These are phyloP conservation scores for Fusarium goolgardi DNA, from an alignment of 2,329 filamentous ascomycete genomes.

Conservation along the genomic window DNA sequence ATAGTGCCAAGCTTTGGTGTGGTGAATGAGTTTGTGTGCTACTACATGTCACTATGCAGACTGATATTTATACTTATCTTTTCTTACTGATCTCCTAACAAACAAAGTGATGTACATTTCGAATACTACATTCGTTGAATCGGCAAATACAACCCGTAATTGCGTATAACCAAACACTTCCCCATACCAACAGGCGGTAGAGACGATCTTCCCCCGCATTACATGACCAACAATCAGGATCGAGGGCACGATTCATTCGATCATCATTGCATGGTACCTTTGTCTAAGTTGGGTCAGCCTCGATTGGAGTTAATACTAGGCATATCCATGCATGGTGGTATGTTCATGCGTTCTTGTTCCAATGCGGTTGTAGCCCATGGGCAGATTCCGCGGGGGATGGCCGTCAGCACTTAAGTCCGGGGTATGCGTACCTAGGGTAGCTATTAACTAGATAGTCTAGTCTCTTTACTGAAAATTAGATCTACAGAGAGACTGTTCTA, in stretches of 20 bases:
- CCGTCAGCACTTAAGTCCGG: neutral
- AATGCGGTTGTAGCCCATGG: neutral
- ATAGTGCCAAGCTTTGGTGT: neutral
- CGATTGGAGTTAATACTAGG: neutral
- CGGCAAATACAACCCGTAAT: neutral
- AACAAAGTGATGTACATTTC: neutral
- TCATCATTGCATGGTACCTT: neutral
- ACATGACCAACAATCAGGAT: neutral
- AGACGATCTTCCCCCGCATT: neutral
- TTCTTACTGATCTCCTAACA: rapidly evolving
- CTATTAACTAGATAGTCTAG: neutral
- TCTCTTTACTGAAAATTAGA: too few relatives aligned
- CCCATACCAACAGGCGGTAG: neutral
- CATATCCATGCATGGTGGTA: neutral
- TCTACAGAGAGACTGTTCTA: too few relatives aligned
- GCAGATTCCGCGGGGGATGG: neutral
- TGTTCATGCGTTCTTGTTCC: neutral
- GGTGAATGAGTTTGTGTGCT: neutral
- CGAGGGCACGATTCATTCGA: neutral
- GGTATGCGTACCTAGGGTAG: rapidly evolving
- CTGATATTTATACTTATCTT: neutral
- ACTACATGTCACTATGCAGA: neutral
- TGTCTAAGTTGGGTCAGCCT: neutral
- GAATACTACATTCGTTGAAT: neutral
- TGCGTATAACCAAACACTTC: neutral